Percentiles rank a stretch among this genome's conserved stretches.
phyloP scores from a whole-genome alignment of 768 basidiomycete species.

The Lactarius trivialis region DNA sequence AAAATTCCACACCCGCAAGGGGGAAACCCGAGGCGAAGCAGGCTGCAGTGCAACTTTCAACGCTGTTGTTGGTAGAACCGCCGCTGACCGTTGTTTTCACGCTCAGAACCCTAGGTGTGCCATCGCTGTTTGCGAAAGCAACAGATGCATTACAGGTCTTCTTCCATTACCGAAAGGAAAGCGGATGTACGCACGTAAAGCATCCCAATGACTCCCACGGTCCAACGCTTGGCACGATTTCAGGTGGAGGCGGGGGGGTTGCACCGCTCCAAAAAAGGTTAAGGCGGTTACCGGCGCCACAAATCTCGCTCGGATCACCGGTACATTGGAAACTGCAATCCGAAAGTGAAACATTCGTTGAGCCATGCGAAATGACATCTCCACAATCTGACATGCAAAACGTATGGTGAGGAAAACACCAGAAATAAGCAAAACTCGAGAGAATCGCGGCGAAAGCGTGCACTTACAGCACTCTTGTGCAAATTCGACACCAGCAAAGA shows the following conservation, averaged over 20 bases:
- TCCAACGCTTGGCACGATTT: conserved; percentile 48
- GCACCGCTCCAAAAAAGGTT: conserved; percentile 61
- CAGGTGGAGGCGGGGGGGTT: conserved; percentile 48
- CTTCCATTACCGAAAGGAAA: conserved; percentile 1
- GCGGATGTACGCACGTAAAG: conserved; percentile 53
- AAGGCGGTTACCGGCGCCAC: conserved; percentile 54
- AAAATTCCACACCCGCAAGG: conserved; percentile 36
- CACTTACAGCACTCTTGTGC: conserved; percentile 57
- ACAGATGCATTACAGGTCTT: conserved; percentile 4
- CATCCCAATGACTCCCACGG: conserved; percentile 71
- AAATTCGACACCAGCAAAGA: conserved; percentile 69
- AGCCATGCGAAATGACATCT: conserved; percentile 43
- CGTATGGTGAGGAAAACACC: neutral
- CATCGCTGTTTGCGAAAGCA: conserved; percentile 29
- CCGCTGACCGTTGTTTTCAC: conserved; percentile 27
- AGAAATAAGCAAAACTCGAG: neutral
- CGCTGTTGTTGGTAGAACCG: conserved; percentile 41
- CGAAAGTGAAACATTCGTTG: conserved; percentile 37
- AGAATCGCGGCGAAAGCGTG: neutral
- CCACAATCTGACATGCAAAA: conserved; percentile 49
- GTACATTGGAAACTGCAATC: conserved; percentile 60
- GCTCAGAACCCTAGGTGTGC: conserved; percentile 31
- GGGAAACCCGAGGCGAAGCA: conserved; percentile 50
- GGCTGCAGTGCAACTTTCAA: conserved; percentile 51
- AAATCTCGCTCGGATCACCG: conserved; percentile 50